These are phyloP conservation scores for Eimeria mitis DNA, from an alignment of 169 alveolate genomes.

Conservation along the genomic window DNA sequence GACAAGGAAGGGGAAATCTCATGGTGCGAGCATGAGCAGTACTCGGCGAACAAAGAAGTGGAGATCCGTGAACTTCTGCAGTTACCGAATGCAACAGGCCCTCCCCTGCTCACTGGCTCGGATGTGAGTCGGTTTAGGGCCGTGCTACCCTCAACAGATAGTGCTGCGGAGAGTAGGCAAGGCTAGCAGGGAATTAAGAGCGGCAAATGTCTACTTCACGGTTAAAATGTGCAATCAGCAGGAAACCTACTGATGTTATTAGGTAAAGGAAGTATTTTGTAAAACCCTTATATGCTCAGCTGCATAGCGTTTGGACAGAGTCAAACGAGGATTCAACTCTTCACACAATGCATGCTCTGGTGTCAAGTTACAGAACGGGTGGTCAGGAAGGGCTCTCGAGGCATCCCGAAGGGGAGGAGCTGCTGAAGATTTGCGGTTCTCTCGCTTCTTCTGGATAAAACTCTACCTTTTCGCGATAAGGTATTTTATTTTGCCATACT, in stretches of 20 bases:
- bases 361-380: background rate
- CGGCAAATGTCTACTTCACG: background rate
- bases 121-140: background rate
- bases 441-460: background rate
- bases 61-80: slow-evolving; percentile 65
- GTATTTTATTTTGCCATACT: background rate
- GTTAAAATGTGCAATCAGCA: background rate
- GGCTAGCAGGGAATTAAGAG: background rate
- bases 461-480: too few relatives aligned
- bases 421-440: too few relatives aligned
- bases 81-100: background rate
- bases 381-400: background rate
- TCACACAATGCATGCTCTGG: background rate
- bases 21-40: slow-evolving; percentile 80
- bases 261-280: background rate
- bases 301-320: background rate
- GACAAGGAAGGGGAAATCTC: slow-evolving; percentile 43
- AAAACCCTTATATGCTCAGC: background rate
- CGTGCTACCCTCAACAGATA: background rate
- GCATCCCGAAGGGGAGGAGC: too few relatives aligned
- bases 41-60: slow-evolving; percentile 56
- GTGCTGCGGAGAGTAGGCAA: background rate
- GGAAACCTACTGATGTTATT: background rate
- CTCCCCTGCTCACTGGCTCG: background rate
- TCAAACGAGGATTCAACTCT: background rate